Conservation (phyloP, 164 flowering plant species). For the Vitis riparia region DNA sequence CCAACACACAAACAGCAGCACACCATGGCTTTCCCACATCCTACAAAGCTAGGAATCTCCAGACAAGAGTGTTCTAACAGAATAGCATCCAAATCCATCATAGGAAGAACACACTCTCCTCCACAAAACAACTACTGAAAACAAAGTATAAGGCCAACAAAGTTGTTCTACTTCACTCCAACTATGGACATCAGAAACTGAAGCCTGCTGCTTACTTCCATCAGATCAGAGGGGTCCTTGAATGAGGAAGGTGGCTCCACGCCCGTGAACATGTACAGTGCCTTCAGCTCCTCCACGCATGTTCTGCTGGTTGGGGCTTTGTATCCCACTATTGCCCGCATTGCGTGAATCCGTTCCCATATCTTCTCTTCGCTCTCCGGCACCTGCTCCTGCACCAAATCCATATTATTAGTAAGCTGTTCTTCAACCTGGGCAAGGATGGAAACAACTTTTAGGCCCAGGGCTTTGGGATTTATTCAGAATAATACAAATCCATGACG, state of each 20-base stretch:
- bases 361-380: constrained; percentile 47
- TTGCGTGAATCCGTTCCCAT: constrained; percentile 63
- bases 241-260: constrained; percentile 68
- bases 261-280: constrained; percentile 76
- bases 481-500: too few species aligned
- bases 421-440: too few species aligned
- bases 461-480: too few species aligned
- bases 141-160: background rate
- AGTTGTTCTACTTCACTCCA: constrained; percentile 55
- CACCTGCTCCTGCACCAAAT: constrained; percentile 22
- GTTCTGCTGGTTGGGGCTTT: constrained; percentile 34
- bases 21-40: too few species aligned
- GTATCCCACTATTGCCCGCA: constrained; percentile 72
- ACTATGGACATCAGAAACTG: constrained; percentile 73
- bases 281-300: constrained; percentile 65
- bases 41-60: too few species aligned
- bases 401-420: too few species aligned
- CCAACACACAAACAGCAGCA: too few species aligned
- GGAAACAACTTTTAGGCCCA: too few species aligned
- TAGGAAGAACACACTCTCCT: too few species aligned
- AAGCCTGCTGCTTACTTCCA: constrained; percentile 50
- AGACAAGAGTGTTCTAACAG: too few species aligned
- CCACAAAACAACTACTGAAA: too few species aligned
- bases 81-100: too few species aligned
- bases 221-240: constrained; percentile 38